Evolutionary conservation across 345 rosid species (phyloP).

Genomic region (Laguncularia racemosa): DNA sequence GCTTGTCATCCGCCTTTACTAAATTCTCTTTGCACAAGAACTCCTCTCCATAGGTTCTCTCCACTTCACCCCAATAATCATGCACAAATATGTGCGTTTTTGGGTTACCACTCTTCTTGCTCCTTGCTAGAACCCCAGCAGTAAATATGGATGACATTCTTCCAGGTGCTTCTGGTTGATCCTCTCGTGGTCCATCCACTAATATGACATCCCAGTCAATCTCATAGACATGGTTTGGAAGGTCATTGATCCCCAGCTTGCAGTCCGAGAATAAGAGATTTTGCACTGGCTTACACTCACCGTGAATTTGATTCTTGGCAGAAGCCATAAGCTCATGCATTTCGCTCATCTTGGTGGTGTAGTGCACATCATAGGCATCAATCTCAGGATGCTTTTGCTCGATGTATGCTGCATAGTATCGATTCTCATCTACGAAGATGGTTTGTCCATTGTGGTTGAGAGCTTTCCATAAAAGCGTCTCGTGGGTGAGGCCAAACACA

Average conservation of each 20-base stretch:
- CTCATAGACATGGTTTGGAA: constrained; percentile 93
- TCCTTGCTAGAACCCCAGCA: constrained; percentile 75
- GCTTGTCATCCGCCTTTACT: constrained; percentile 56
- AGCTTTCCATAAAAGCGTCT: constrained; percentile 82
- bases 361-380: constrained; percentile 86
- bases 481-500: constrained; percentile 79
- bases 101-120: constrained; percentile 62
- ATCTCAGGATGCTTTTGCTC: constrained; percentile 83
- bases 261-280: constrained; percentile 85
- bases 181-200: constrained; percentile 90
- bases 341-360: constrained; percentile 71
- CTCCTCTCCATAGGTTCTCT: constrained; percentile 71
- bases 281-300: constrained; percentile 87
- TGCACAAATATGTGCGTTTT: constrained; percentile 93
- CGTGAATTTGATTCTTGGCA: constrained; percentile 38
- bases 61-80: constrained; percentile 71
- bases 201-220: constrained; percentile 94
- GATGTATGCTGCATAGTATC: constrained; percentile 80
- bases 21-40: constrained; percentile 80
- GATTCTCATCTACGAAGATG: constrained; percentile 77
- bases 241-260: constrained; percentile 69
- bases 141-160: constrained; percentile 89
- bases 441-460: constrained; percentile 85
- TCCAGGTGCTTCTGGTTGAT: constrained; percentile 62
- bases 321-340: constrained; percentile 43